phyloP scores from a whole-genome alignment of 2,329 filamentous ascomycete species.

The Bisporella sp. region DNA sequence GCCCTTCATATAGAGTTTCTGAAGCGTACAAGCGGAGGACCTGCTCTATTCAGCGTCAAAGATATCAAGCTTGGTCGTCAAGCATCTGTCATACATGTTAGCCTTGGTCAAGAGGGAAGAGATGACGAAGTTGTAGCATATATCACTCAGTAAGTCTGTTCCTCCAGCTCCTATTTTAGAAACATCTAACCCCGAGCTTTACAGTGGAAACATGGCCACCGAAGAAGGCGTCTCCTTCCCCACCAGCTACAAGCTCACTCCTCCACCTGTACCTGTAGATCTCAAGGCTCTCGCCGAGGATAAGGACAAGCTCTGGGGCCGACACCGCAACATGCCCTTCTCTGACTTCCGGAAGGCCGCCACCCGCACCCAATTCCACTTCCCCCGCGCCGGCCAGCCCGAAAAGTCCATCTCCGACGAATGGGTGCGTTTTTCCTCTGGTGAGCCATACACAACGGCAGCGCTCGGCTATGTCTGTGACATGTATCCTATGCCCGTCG shows the following conservation, averaged over 20 bases:
- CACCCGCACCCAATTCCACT: conserved; percentile 42
- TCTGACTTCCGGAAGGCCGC: conserved; percentile 28
- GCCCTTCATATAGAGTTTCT: conserved; percentile 60
- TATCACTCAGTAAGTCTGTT: conserved; percentile 42
- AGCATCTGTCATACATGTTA: conserved; percentile 56
- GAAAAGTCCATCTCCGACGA: conserved; percentile 45
- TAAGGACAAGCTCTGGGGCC: conserved; percentile 40
- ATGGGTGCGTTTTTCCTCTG: conserved; percentile 58
- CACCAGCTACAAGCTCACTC: conserved; percentile 45
- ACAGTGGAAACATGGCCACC: conserved; percentile 43
- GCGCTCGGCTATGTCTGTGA: conserved; percentile 61
- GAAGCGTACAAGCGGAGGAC: conserved; percentile 52
- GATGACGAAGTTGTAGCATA: conserved; percentile 56
- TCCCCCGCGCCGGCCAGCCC: conserved; percentile 39
- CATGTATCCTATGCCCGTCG: conserved; percentile 57
- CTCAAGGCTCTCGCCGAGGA: conserved; percentile 33
- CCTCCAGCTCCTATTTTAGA: too few species aligned
- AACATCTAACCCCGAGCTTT: too few species aligned
- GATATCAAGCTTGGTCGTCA: conserved; percentile 60
- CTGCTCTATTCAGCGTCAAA: conserved; percentile 48
- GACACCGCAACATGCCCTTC: conserved; percentile 18
- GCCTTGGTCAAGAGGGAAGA: conserved; percentile 40
- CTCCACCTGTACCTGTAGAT: conserved; percentile 30
- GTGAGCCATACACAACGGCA: conserved; percentile 55
- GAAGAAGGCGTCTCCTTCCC: conserved; percentile 50